These are phyloP conservation scores for Fraxinus albicans DNA, from an alignment of 305 asterid species.

Conservation along the genomic window DNA sequence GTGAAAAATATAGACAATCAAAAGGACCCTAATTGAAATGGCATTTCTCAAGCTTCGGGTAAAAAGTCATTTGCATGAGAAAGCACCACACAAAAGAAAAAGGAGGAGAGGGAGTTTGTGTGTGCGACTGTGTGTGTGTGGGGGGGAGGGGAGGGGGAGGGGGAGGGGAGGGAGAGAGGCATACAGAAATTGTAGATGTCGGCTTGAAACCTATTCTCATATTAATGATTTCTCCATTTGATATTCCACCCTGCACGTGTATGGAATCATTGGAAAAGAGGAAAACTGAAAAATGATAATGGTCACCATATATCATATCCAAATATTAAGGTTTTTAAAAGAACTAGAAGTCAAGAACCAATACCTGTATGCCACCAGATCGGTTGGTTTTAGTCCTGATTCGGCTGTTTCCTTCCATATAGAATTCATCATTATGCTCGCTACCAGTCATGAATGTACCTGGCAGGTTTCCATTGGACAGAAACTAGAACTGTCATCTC, in stretches of 20 bases:
- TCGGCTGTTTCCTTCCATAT: constrained; percentile 67
- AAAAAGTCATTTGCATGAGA: background rate
- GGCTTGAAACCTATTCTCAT: constrained; percentile 94
- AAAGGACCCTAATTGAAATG: background rate
- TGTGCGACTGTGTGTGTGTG: background rate
- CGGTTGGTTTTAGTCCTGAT: constrained; percentile 86
- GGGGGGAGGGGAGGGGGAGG: constrained; percentile 3
- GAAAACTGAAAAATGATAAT: constrained; percentile 2
- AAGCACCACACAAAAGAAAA: constrained; percentile 4
- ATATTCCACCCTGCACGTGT: constrained; percentile 81
- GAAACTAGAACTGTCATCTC: constrained; percentile 26
- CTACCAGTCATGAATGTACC: constrained; percentile 97
- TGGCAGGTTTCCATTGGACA: constrained; percentile 29
- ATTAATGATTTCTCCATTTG: constrained; percentile 90
- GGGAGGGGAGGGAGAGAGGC: constrained; percentile 25
- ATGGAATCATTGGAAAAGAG: constrained; percentile 22
- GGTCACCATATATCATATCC: background rate
- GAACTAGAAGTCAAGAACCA: background rate
- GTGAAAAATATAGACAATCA: too few species aligned
- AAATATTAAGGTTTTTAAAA: background rate
- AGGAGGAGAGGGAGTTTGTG: background rate
- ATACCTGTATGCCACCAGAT: constrained; percentile 96
- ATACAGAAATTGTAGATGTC: constrained; percentile 82
- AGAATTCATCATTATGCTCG: constrained; percentile 92
- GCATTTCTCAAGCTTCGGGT: background rate